These are phyloP conservation scores for Mycena kentingensis DNA, from an alignment of 768 basidiomycete species.

Conservation along the genomic window DNA sequence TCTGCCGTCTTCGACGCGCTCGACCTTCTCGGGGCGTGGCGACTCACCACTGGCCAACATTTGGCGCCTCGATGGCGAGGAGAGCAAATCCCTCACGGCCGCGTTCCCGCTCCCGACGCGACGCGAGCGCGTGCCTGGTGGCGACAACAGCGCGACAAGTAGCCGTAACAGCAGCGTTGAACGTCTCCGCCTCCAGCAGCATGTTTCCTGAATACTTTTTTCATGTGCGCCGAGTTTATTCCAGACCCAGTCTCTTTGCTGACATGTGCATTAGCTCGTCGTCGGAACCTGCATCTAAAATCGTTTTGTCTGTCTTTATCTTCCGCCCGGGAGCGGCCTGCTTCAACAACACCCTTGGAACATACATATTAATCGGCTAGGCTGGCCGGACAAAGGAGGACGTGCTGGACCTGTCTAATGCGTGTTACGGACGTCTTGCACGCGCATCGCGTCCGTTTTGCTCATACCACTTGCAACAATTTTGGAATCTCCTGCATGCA, in stretches of 20 bases:
- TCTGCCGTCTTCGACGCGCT: conserved; percentile 28
- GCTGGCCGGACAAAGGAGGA: neutral
- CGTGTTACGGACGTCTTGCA: neutral
- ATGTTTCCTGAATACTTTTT: conserved; percentile 15
- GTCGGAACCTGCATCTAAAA: neutral
- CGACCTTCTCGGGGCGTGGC: conserved; percentile 28
- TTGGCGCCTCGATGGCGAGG: conserved; percentile 74
- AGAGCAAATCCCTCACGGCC: conserved; percentile 54
- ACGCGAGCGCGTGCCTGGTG: conserved; percentile 33
- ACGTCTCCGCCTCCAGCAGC: conserved; percentile 11
- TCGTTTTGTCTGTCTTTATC: neutral
- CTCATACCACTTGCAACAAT: neutral
- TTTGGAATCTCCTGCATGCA: neutral
- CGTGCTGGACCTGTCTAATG: conserved; percentile 3
- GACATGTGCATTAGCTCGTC: neutral
- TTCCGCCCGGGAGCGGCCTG: neutral
- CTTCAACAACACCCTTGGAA: neutral
- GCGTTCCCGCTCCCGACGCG: conserved; percentile 48
- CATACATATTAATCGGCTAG: neutral
- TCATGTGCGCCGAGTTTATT: conserved; percentile 1
- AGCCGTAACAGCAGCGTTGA: conserved; percentile 36
- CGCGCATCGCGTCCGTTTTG: conserved; percentile 3
- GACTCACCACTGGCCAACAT: conserved; percentile 53
- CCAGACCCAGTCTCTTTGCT: neutral
- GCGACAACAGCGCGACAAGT: conserved; percentile 38